phyloP scores from a whole-genome alignment of 441 rosid genomes.

The Eutrema salsugineum region DNA sequence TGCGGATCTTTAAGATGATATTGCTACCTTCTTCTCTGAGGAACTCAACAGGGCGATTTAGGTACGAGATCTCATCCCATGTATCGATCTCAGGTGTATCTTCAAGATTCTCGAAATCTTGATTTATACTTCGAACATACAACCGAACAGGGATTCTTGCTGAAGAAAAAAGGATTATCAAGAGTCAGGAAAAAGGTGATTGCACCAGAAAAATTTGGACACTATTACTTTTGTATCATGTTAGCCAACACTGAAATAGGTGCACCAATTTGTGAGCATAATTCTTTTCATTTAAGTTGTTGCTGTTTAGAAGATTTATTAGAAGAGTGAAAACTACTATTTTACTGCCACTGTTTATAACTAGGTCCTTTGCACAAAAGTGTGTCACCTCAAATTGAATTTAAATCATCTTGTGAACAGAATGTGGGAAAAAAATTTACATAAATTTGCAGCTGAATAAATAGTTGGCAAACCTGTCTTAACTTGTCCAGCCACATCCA shows the following conservation, averaged over 20 bases:
- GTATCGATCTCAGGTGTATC: slow-evolving; percentile 56
- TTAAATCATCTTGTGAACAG: background rate
- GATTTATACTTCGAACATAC: slow-evolving; percentile 52
- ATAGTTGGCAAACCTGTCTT: slow-evolving; percentile 64
- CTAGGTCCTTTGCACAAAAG: background rate
- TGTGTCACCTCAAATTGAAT: background rate
- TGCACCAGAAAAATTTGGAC: background rate
- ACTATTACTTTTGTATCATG: background rate
- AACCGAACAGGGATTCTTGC: slow-evolving; percentile 87
- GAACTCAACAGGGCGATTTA: slow-evolving; percentile 76
- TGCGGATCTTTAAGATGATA: slow-evolving; percentile 1
- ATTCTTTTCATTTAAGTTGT: background rate
- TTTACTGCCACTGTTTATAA: background rate
- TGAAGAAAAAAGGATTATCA: slow-evolving; percentile 27
- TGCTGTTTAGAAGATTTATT: background rate
- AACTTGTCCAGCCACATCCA: slow-evolving; percentile 51
- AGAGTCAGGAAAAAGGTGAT: background rate
- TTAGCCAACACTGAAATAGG: background rate
- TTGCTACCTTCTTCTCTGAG: slow-evolving; percentile 62
- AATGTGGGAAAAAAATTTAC: background rate
- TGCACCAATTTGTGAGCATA: background rate
- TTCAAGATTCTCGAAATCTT: slow-evolving; percentile 69
- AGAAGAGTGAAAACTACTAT: background rate
- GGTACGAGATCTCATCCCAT: slow-evolving; percentile 83
- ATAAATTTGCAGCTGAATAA: slow-evolving; percentile 7